These are phyloP conservation scores for Diplodia seriata DNA, from an alignment of 2,329 filamentous ascomycete genomes.

Conservation along the genomic window DNA sequence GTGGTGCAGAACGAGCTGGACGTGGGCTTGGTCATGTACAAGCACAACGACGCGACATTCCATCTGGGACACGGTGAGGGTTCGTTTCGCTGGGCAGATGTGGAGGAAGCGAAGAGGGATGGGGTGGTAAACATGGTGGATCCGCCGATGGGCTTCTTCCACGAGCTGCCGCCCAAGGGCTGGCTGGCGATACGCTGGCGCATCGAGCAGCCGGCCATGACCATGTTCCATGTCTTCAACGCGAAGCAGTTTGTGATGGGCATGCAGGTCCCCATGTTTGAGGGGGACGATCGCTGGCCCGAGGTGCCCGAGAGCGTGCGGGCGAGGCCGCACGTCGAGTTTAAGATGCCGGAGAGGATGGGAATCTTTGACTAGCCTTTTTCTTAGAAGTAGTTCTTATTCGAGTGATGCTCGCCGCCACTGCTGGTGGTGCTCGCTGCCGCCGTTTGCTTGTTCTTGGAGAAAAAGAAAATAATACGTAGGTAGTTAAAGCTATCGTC, in stretches of 20 bases:
- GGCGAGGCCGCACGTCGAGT: constrained; percentile 35
- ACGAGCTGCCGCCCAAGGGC: constrained; percentile 35
- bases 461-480: no score
- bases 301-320: constrained; percentile 34
- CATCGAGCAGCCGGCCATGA: constrained; percentile 35
- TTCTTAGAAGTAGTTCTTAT: no score
- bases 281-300: constrained; percentile 35
- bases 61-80: constrained; percentile 33
- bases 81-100: background rate
- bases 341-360: constrained; percentile 34
- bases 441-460: no score
- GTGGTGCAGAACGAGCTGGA: constrained; percentile 35
- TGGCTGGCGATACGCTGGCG: constrained; percentile 36
- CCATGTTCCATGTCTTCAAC: constrained; percentile 36
- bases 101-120: background rate
- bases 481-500: no score
- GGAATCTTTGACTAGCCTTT: constrained; percentile 36
- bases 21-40: constrained; percentile 35
- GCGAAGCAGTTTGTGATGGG: constrained; percentile 36
- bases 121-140: constrained; percentile 32
- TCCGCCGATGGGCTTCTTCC: constrained; percentile 35
- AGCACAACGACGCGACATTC: constrained; percentile 37
- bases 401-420: no score
- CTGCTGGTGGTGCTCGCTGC: no score
- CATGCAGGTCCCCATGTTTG: constrained; percentile 37